Conservation (phyloP, 495 filamentous ascomycete genomes). For the Usnea hakonensis region DNA sequence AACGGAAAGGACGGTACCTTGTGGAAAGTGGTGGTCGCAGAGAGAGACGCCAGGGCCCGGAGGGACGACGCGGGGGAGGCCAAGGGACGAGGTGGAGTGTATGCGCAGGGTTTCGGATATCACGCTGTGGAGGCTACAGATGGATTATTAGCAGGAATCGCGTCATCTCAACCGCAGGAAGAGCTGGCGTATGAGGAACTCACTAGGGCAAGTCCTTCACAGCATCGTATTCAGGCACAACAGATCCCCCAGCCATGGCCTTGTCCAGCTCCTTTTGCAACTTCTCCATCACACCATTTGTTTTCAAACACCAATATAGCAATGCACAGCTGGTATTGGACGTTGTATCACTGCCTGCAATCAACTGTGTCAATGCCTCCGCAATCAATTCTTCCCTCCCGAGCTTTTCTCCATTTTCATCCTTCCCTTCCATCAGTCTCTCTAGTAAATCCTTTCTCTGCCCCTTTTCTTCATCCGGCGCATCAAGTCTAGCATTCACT, state of each 20-base stretch:
- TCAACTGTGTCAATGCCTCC: constrained; percentile 83
- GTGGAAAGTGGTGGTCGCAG: constrained; percentile 56
- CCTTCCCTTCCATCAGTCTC: constrained; percentile 78
- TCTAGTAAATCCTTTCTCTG: constrained; percentile 72
- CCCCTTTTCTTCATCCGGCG: constrained; percentile 49
- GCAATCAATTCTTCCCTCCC: constrained; percentile 75
- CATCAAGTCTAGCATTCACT: constrained; percentile 63
- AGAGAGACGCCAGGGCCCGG: constrained; percentile 46
- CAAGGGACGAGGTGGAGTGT: constrained; percentile 82
- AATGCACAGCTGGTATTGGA: constrained; percentile 84
- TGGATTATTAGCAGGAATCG: background rate
- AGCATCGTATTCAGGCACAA: constrained; percentile 61
- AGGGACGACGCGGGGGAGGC: constrained; percentile 76
- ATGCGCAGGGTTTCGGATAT: constrained; percentile 87
- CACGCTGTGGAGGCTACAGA: constrained; percentile 53
- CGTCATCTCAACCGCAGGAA: background rate
- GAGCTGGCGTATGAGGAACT: constrained; percentile 10
- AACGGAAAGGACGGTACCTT: constrained; percentile 71
- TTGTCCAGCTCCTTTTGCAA: constrained; percentile 67
- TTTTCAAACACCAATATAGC: constrained; percentile 64
- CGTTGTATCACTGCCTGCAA: constrained; percentile 85
- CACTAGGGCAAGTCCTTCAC: constrained; percentile 71
- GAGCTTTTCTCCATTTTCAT: constrained; percentile 65
- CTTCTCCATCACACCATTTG: constrained; percentile 62
- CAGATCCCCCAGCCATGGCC: constrained; percentile 50